Conservation (phyloP, 2,329 filamentous ascomycete genomes). For the Neocatenulostroma microsporum region DNA sequence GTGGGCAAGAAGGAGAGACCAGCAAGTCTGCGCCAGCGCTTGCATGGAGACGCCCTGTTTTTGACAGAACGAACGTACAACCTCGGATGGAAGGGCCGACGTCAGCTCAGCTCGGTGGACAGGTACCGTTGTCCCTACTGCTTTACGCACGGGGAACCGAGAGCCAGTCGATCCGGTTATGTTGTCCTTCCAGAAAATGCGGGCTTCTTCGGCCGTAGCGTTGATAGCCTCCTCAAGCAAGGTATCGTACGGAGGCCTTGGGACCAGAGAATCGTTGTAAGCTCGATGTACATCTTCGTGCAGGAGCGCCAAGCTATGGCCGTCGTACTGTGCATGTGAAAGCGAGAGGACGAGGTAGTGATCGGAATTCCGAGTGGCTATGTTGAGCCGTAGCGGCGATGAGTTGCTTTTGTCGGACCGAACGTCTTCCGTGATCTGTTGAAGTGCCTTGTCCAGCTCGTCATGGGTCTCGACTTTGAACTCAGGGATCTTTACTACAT, state of each 20-base stretch:
- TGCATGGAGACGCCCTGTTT: slow-evolving; percentile 63
- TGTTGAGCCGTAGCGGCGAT: slow-evolving; percentile 30
- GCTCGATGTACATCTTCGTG: slow-evolving; percentile 62
- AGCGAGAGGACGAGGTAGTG: slow-evolving; percentile 59
- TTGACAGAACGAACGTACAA: slow-evolving; percentile 56
- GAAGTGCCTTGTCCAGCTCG: slow-evolving; percentile 27
- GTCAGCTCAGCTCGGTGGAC: slow-evolving; percentile 40
- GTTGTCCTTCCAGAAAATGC: slow-evolving; percentile 62
- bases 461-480: slow-evolving; percentile 16
- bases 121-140: slow-evolving; percentile 5
- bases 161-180: slow-evolving; percentile 47
- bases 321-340: slow-evolving; percentile 82
- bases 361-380: slow-evolving; percentile 29
- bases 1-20: slow-evolving; percentile 62
- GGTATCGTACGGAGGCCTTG: slow-evolving; percentile 44
- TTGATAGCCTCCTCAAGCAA: slow-evolving; percentile 51
- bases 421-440: slow-evolving; percentile 31
- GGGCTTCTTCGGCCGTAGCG: slow-evolving; percentile 41
- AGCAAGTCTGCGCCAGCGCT: slow-evolving; percentile 66
- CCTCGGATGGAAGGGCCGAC: slow-evolving; percentile 36
- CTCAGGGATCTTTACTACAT: slow-evolving; percentile 31
- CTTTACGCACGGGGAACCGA: slow-evolving; percentile 31
- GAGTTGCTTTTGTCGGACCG: slow-evolving; percentile 23
- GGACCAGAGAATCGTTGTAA: slow-evolving; percentile 39
- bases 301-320: slow-evolving; percentile 69